These are phyloP conservation scores for Nigrospora sphaerica DNA, from an alignment of 2,329 filamentous ascomycete genomes.

Conservation along the genomic window DNA sequence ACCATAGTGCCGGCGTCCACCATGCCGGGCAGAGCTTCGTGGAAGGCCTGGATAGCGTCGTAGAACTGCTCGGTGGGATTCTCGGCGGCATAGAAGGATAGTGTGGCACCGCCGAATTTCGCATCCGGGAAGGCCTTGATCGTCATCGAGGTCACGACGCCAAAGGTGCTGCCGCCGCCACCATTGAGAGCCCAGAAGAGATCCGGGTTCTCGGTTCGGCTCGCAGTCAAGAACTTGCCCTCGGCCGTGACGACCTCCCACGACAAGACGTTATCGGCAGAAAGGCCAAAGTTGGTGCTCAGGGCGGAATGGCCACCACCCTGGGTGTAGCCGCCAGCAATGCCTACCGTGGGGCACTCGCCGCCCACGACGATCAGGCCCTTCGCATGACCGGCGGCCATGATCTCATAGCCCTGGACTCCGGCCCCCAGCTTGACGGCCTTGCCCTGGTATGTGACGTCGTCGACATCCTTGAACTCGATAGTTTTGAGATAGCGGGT, in stretches of 20 bases:
- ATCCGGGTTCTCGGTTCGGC: slow-evolving; percentile 32
- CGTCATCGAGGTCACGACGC: slow-evolving; percentile 29
- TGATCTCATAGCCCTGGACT: slow-evolving; percentile 35
- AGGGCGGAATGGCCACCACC: slow-evolving; percentile 53
- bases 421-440: slow-evolving; percentile 44
- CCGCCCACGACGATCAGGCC: slow-evolving; percentile 39
- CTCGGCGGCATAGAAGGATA: slow-evolving; percentile 8
- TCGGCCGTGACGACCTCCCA: slow-evolving; percentile 34
- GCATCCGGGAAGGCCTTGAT: slow-evolving; percentile 11
- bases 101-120: slow-evolving; percentile 10
- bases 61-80: slow-evolving; percentile 10
- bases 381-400: slow-evolving; percentile 24
- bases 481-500: slow-evolving; percentile 37
- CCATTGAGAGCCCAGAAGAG: slow-evolving; percentile 47
- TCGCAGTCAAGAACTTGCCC: slow-evolving; percentile 27
- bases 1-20: slow-evolving; percentile 15
- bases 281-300: slow-evolving; percentile 47
- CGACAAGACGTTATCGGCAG: slow-evolving; percentile 48
- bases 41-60: slow-evolving; percentile 12
- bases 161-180: slow-evolving; percentile 41
- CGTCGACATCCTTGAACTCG: slow-evolving; percentile 13
- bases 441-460: slow-evolving; percentile 33
- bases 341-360: slow-evolving; percentile 45
- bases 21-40: slow-evolving; percentile 14
- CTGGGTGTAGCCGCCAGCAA: slow-evolving; percentile 53